Conservation (phyloP, 768 basidiomycete genomes). For the Rhizopogon roseolus region DNA sequence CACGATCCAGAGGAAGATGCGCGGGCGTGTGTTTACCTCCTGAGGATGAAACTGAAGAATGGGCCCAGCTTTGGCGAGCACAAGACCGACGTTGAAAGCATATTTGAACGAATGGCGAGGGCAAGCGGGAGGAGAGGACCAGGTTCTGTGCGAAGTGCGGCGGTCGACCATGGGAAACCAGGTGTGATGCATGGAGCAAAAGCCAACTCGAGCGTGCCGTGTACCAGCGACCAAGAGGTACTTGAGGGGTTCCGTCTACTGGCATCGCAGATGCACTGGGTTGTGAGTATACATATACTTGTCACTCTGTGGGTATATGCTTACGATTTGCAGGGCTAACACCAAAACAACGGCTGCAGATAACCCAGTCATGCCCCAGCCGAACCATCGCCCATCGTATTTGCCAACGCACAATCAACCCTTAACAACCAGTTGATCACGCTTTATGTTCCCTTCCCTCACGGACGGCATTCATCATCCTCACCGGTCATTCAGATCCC, state of each 20-base stretch:
- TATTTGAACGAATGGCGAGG: conserved; percentile 81
- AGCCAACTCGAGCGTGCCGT: conserved; percentile 74
- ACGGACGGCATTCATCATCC: conserved; percentile 77
- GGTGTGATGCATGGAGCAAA: conserved; percentile 80
- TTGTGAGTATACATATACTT: conserved; percentile 47
- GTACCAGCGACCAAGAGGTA: conserved; percentile 74
- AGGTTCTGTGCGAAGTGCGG: conserved; percentile 50
- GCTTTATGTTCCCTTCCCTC: conserved; percentile 70
- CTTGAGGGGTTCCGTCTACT: conserved; percentile 69
- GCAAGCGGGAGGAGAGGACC: conserved; percentile 35
- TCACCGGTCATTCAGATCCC: conserved; percentile 89
- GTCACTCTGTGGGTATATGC: neutral
- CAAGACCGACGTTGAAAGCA: conserved; percentile 77
- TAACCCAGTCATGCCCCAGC: conserved; percentile 18
- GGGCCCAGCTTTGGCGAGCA: conserved; percentile 85
- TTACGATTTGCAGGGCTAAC: conserved; percentile 49
- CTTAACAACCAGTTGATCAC: conserved; percentile 59
- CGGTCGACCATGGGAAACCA: conserved; percentile 86
- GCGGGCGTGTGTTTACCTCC: conserved; percentile 76
- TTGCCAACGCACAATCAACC: conserved; percentile 33
- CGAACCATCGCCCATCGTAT: conserved; percentile 29
- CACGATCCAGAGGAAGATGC: conserved; percentile 97
- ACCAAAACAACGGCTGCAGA: conserved; percentile 39
- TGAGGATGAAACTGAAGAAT: conserved; percentile 74
- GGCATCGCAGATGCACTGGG: conserved; percentile 75